These are phyloP conservation scores for Hapsidospora chrysogenum DNA, from an alignment of 495 filamentous ascomycete species.

Conservation along the genomic window DNA sequence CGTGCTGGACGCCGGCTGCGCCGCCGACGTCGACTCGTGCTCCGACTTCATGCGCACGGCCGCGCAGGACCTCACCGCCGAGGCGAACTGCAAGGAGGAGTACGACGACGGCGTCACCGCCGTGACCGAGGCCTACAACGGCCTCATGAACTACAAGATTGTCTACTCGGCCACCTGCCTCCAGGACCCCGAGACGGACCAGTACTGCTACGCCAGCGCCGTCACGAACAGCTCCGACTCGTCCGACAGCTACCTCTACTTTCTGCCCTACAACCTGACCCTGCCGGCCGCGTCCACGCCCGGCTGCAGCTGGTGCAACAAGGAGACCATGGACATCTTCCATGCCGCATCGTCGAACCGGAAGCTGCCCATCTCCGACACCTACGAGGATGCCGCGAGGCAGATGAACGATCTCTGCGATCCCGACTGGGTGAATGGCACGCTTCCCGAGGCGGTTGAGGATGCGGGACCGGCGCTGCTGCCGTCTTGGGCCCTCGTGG, in stretches of 20 bases:
- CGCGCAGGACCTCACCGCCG: slow-evolving; percentile 37
- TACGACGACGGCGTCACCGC: slow-evolving; percentile 45
- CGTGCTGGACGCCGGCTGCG: slow-evolving; percentile 56
- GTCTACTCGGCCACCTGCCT: slow-evolving; percentile 70
- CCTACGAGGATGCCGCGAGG: slow-evolving; percentile 46
- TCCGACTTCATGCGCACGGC: slow-evolving; percentile 37
- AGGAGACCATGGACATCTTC: slow-evolving; percentile 55
- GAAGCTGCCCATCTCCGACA: slow-evolving; percentile 35
- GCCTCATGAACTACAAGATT: slow-evolving; percentile 54
- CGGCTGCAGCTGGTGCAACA: slow-evolving; percentile 51
- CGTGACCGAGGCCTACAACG: slow-evolving; percentile 56
- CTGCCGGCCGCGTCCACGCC: slow-evolving; percentile 46
- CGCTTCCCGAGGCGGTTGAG: slow-evolving; percentile 25
- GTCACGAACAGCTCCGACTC: slow-evolving; percentile 55
- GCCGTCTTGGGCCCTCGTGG: too few species aligned
- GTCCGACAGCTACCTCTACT: slow-evolving; percentile 63
- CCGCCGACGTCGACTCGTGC: slow-evolving; percentile 42
- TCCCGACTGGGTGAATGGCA: slow-evolving; percentile 40
- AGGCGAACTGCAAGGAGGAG: slow-evolving; percentile 54
- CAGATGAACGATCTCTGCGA: slow-evolving; percentile 52
- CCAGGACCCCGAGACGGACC: slow-evolving; percentile 31
- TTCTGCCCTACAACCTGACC: slow-evolving; percentile 57
- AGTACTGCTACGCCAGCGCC: slow-evolving; percentile 70
- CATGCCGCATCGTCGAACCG: slow-evolving; percentile 40
- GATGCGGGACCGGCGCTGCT: not conserved